Evolutionary conservation across 768 basidiomycete genomes (phyloP), one percentile per base, ranked within the genome.

Genomic region (Leccinum ochraceum): DNA sequence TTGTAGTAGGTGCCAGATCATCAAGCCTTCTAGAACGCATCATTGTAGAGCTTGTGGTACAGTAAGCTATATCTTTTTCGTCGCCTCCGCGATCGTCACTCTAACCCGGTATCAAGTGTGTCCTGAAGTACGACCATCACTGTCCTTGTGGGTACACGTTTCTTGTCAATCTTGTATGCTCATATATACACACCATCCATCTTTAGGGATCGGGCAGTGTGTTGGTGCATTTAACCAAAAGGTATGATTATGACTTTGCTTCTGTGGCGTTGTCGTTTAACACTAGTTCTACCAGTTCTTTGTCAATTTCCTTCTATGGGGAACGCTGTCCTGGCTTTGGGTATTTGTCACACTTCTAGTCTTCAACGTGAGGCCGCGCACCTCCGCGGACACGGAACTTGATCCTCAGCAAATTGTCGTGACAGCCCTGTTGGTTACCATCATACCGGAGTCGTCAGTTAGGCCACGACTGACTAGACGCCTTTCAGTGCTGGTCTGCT

Each of bases 141-240:
- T 95, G 92, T 75, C 92, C 92, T 54, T 94, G 90, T 91, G 71
- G 64, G 87, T 77, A 6, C 20, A 26, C 48, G 42, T 28, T 58
- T 56, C 46, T 14, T 52, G 58, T 36, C 36, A 44, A 16, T 28
- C 39, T 8, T 20, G 55, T 50, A 28, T 13, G 46, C 28, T 54
- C 24, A 42, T 57, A 10, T 59, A 57, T 24, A 34, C 24, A 13
- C 10, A 53, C 49, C 46, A 6, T 61, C 49, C 46, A 6, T 61
- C 44, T 58, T 59, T 30, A 86, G 91, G 94, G 95, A 88, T 98
- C 56, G 95, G 95, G 11, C 92, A 94, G 68, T 98, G 95, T 65
- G 92, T 97, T 20, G 95, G 95, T 11, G 95, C 94, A 54, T 83
- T 85, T 42, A 98, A 98, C 70, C 90, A 95, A 65, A 94, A 94